These are phyloP conservation scores for Fusarium bulbicola DNA, from an alignment of 2,329 filamentous ascomycete species.

Conservation along the genomic window DNA sequence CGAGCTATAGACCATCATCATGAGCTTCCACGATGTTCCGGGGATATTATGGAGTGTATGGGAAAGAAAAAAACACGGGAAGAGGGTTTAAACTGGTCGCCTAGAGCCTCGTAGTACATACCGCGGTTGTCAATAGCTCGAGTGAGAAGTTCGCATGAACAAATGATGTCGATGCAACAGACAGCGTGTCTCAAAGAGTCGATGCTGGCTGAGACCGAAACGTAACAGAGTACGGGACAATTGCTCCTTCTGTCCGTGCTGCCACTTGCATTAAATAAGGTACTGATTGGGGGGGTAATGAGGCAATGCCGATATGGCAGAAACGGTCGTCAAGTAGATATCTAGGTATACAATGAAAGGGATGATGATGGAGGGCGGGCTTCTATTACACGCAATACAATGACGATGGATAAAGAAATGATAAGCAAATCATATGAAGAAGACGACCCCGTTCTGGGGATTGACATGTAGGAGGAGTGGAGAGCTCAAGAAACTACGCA, in stretches of 20 bases:
- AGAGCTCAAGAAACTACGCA: background rate
- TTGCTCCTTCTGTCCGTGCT: constrained; percentile 8
- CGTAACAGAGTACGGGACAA: constrained; percentile 5
- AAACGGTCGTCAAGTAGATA: constrained; percentile 16
- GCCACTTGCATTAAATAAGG: background rate
- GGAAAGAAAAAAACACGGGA: background rate
- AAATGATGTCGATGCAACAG: constrained; percentile 38
- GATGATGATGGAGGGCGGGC: background rate
- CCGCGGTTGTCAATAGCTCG: constrained; percentile 17
- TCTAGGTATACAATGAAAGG: constrained; percentile 3
- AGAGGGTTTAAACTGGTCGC: constrained; percentile 3
- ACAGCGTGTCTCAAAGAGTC: constrained; percentile 39
- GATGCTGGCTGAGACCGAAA: constrained; percentile 17
- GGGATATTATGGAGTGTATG: background rate
- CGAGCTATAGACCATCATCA: constrained; percentile 43
- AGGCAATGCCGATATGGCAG: background rate
- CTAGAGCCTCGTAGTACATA: constrained; percentile 27
- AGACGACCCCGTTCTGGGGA: constrained; percentile 5
- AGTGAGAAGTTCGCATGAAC: constrained; percentile 17
- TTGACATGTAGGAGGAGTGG: constrained; percentile 28
- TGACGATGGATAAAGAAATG: constrained; percentile 20
- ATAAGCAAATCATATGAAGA: constrained; percentile 31
- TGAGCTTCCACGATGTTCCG: constrained; percentile 32
- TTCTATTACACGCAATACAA: constrained; percentile 11
- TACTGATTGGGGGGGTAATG: background rate